phyloP scores from a whole-genome alignment of 495 filamentous ascomycete species.

The Emericellopsis terricola region DNA sequence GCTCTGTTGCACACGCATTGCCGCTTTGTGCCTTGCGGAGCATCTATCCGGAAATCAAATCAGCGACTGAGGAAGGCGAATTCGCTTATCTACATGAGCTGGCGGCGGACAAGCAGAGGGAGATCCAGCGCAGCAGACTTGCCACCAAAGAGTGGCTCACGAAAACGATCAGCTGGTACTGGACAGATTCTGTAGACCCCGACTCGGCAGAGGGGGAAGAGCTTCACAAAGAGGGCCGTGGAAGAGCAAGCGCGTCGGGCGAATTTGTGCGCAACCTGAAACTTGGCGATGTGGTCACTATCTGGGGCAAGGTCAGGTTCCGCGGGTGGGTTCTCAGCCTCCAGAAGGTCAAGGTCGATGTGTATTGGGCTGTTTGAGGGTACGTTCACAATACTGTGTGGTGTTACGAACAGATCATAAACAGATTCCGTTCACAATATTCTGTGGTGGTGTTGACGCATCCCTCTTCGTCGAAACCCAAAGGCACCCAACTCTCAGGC shows the following conservation, averaged over 20 bases:
- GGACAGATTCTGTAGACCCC: constrained; percentile 25
- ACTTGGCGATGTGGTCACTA: constrained; percentile 44
- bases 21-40: constrained; percentile 11
- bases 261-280: constrained; percentile 35
- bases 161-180: constrained; percentile 38
- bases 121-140: constrained; percentile 35
- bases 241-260: constrained; percentile 34
- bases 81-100: constrained; percentile 20
- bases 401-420: too few species aligned
- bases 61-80: neutral
- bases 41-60: constrained; percentile 7
- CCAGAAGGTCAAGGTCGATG: constrained; percentile 33
- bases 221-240: constrained; percentile 26
- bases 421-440: too few species aligned
- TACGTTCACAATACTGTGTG: too few species aligned
- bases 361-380: constrained; percentile 47
- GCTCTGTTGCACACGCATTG: neutral
- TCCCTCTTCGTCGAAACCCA: too few species aligned
- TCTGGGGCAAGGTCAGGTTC: constrained; percentile 49
- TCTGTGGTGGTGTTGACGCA: too few species aligned
- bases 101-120: constrained; percentile 15
- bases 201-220: constrained; percentile 24
- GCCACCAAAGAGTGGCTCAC: constrained; percentile 15
- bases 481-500: too few species aligned
- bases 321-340: constrained; percentile 42